A percentile compares a stretch with the other conserved stretches of the same genome.
phyloP scores from a whole-genome alignment of 208 protist species.

The Phytomonas francai region DNA sequence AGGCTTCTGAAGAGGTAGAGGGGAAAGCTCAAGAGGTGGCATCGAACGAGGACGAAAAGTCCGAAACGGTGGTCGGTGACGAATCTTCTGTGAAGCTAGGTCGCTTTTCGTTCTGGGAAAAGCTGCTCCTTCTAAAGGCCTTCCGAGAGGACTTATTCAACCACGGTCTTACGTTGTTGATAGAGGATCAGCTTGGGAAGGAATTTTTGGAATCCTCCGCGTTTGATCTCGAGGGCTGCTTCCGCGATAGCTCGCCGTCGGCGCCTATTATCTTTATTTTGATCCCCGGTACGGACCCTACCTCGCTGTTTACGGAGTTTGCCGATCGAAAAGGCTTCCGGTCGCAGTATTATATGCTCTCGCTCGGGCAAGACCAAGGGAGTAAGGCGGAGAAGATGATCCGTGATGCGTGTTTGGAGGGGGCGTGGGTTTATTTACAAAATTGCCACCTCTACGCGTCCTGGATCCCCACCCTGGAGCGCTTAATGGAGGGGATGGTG shows the following conservation, averaged over 20 bases:
- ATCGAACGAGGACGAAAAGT: no score
- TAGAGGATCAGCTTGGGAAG: constrained; percentile 74
- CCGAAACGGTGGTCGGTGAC: not conserved
- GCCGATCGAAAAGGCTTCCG: constrained; percentile 88
- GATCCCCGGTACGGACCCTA: constrained; percentile 91
- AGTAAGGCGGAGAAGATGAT: constrained; percentile 89
- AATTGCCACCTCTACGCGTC: constrained; percentile 94
- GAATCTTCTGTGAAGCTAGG: not conserved
- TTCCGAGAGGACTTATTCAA: constrained; percentile 88
- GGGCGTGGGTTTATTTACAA: constrained; percentile 93
- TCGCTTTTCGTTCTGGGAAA: constrained; percentile 51
- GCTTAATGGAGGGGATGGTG: constrained; percentile 78
- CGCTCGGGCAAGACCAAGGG: constrained; percentile 94
- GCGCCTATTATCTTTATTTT: constrained; percentile 94
- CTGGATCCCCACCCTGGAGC: constrained; percentile 93
- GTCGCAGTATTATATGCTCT: constrained; percentile 86
- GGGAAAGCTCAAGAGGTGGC: not conserved
- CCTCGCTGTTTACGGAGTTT: constrained; percentile 90
- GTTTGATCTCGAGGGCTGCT: constrained; percentile 89
- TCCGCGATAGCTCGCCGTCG: constrained; percentile 79
- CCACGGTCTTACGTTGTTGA: constrained; percentile 75
- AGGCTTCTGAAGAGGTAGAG: not conserved
- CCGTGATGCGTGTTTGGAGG: constrained; percentile 51
- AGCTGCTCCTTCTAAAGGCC: constrained; percentile 85
- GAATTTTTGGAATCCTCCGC: constrained; percentile 86